Evolutionary conservation across 2,329 filamentous ascomycete genomes (phyloP).

Genomic region (Xylaria multiplex): DNA sequence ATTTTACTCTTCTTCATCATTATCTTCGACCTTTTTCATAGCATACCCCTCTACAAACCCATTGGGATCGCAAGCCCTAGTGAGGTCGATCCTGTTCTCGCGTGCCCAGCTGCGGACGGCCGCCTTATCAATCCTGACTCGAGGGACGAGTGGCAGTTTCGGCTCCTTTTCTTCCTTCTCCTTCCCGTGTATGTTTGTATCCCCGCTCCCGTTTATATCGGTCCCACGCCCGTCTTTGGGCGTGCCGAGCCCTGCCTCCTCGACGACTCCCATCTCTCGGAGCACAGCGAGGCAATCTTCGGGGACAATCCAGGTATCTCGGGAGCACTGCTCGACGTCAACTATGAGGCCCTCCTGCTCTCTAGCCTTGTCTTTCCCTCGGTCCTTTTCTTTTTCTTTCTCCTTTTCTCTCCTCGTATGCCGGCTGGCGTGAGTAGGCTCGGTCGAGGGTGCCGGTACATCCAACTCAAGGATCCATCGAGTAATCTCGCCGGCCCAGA

Average conservation of each 20-base stretch:
- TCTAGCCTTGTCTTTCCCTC: constrained; percentile 34
- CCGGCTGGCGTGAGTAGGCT: constrained; percentile 10
- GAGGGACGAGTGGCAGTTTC: constrained; percentile 49
- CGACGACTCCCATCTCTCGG: constrained; percentile 79
- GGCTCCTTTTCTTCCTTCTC: constrained; percentile 38
- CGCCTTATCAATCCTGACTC: constrained; percentile 64
- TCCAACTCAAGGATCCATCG: constrained; percentile 68
- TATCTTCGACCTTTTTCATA: constrained; percentile 53
- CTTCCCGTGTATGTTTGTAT: constrained; percentile 38
- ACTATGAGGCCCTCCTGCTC: constrained; percentile 56
- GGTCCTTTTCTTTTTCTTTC: constrained; percentile 15
- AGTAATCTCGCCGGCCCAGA: constrained; percentile 86
- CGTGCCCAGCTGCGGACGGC: constrained; percentile 74
- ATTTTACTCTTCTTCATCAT: constrained; percentile 39
- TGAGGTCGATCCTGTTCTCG: constrained; percentile 69
- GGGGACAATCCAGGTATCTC: constrained; percentile 81
- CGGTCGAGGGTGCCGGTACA: constrained; percentile 48
- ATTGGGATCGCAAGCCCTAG: constrained; percentile 74
- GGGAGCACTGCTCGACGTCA: constrained; percentile 76
- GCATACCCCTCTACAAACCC: constrained; percentile 79
- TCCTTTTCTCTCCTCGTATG: constrained; percentile 21
- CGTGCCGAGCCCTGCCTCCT: constrained; percentile 57
- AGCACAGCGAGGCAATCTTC: constrained; percentile 86
- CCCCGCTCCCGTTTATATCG: constrained; percentile 58
- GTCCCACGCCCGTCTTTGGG: constrained; percentile 73